These are phyloP conservation scores for Penicillium ucsense DNA, from an alignment of 495 filamentous ascomycete genomes.

Conservation along the genomic window DNA sequence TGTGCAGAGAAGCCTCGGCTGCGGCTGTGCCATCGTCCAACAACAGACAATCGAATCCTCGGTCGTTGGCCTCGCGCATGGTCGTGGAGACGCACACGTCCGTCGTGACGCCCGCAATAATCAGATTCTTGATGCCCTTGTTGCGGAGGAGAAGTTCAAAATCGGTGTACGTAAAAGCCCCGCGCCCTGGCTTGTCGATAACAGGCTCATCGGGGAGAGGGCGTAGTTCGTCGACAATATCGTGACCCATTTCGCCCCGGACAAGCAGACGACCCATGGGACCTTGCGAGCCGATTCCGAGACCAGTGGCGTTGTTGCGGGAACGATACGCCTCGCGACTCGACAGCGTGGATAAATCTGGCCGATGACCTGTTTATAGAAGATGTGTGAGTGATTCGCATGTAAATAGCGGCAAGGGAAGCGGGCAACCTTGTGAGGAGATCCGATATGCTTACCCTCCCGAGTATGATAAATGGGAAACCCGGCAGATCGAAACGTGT, in stretches of 20 bases:
- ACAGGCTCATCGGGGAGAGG: slow-evolving; percentile 48
- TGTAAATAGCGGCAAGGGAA: too few relatives aligned
- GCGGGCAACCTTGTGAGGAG: too few relatives aligned
- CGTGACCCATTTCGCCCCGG: slow-evolving; percentile 55
- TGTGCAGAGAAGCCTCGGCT: slow-evolving; percentile 37
- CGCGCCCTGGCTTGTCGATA: slow-evolving; percentile 58
- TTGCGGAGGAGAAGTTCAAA: slow-evolving; percentile 51
- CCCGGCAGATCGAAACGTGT: slow-evolving; percentile 45
- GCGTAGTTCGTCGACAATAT: slow-evolving; percentile 49
- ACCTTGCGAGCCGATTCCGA: slow-evolving; percentile 52
- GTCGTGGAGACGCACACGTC: slow-evolving; percentile 64
- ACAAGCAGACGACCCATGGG: slow-evolving; percentile 55
- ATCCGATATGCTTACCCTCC: slow-evolving; percentile 31
- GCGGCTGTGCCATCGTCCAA: slow-evolving; percentile 46
- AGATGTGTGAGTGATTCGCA: too few relatives aligned
- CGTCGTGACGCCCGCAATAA: slow-evolving; percentile 58
- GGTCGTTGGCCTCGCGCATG: slow-evolving; percentile 62
- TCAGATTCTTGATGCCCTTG: slow-evolving; percentile 55
- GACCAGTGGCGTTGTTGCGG: slow-evolving; percentile 40
- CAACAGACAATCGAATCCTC: slow-evolving; percentile 61
- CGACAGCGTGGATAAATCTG: slow-evolving; percentile 50
- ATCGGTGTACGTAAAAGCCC: slow-evolving; percentile 59
- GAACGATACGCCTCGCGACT: slow-evolving; percentile 46
- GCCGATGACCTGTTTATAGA: slow-evolving; percentile 43
- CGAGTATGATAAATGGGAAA: slow-evolving; percentile 60